A percentile compares a stretch with the other conserved stretches of the same genome.
Evolutionary conservation across 306 rosid genomes (phyloP).

Genomic region (Quercus suber): DNA sequence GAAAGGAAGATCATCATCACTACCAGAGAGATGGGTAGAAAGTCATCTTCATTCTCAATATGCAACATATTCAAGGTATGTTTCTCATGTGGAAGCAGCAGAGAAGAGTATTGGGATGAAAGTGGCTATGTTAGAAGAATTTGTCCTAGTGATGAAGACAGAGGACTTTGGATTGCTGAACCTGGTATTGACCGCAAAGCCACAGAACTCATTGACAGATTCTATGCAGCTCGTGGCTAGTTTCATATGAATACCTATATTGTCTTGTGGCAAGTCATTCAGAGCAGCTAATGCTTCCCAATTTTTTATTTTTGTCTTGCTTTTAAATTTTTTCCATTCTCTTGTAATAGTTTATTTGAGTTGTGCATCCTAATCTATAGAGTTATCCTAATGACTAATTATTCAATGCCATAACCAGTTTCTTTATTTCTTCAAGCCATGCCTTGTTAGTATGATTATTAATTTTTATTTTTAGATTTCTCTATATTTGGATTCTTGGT

Average conservation of each 20-base stretch:
- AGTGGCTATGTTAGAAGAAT: conserved; percentile 44
- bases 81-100: conserved; percentile 45
- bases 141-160: conserved; percentile 79
- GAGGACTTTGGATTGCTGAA: conserved; percentile 78
- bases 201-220: conserved; percentile 72
- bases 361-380: conserved; percentile 15
- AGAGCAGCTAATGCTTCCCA: background rate
- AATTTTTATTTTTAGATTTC: too few species aligned
- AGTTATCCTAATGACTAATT: conserved; percentile 2
- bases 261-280: background rate
- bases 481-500: too few species aligned
- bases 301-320: background rate
- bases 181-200: conserved; percentile 90
- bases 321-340: background rate
- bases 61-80: conserved; percentile 65
- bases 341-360: conserved; percentile 17
- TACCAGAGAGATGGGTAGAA: conserved; percentile 35
- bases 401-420: background rate
- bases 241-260: conserved; percentile 18
- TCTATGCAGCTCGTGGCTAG: conserved; percentile 55
- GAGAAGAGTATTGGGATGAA: conserved; percentile 46
- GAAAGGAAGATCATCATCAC: conserved; percentile 1
- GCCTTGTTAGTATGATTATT: too few species aligned
- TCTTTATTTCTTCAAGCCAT: too few species aligned
- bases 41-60: conserved; percentile 50